Conservation (phyloP, 768 basidiomycete genomes). For the Russula olivacea region DNA sequence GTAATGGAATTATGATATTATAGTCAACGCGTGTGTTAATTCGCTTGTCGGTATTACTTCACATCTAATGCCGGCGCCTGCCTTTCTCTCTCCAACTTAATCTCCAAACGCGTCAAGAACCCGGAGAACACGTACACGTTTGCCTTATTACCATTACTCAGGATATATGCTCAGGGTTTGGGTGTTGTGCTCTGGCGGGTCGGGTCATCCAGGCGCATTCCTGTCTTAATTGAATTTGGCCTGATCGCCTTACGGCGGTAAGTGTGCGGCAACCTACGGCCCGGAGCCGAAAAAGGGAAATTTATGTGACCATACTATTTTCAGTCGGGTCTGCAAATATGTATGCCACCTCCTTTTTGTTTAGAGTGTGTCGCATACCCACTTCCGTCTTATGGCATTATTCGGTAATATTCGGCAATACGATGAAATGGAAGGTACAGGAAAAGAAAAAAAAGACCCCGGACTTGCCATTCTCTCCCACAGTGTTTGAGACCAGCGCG, state of each 20-base stretch:
- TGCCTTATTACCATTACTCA: background rate
- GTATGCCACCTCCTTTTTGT: background rate
- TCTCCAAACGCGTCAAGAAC: constrained; percentile 13
- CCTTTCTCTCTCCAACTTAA: constrained; percentile 4
- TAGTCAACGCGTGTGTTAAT: constrained; percentile 12
- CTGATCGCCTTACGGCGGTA: background rate
- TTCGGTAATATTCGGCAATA: constrained; percentile 9
- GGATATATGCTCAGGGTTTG: background rate
- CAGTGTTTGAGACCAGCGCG: background rate
- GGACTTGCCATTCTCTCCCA: background rate
- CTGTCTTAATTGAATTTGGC: background rate
- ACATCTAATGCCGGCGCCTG: constrained; percentile 4
- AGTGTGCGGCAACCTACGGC: background rate
- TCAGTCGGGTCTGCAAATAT: background rate
- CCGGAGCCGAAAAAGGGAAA: background rate
- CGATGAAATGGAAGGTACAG: constrained; percentile 10
- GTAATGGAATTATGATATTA: constrained; percentile 17
- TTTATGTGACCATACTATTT: background rate
- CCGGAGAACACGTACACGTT: background rate
- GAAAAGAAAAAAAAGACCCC: background rate
- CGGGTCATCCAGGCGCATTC: background rate
- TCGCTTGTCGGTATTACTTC: constrained; percentile 16
- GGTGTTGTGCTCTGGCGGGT: background rate
- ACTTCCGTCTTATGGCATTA: constrained; percentile 13
- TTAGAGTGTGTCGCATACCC: constrained; percentile 8